Base-by-base conservation (phyloP, 805 yeast species). In the Zygotorulaspora sp. region DNA sequence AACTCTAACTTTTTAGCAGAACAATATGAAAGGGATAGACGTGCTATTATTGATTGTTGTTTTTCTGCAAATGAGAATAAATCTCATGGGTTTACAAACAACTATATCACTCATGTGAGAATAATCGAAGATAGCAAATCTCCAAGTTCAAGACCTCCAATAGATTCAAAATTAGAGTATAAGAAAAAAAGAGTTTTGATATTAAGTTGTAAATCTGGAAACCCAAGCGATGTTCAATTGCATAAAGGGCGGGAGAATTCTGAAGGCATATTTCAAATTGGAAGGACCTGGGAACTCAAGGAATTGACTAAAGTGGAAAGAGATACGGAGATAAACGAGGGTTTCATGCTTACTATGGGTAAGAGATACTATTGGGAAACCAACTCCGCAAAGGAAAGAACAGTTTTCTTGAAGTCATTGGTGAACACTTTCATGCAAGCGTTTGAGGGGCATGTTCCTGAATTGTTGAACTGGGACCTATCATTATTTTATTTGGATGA, bases 361-460 rank as follows among this genome's bases (percentile, higher is more conserved):
- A 89, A 88, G 55, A 77, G 72, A 31, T 90, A 89, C 59, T 89
- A 79, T 62, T 89, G 97, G 97, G 79, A 73, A 45, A 78, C 85
- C 1, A 66, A 70, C 38, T 61, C 77, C 0, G 65, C 78, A 1
- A 70, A 71, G 38, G 87, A 78, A 47, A 70, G 81, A 43, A 68
- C 72, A 7, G 78, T 74, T 2, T 81, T 82, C 61, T 63, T 77
- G 13, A 70, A 71, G 6, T 68, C 76, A 6, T 44, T 80, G 5
- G 55, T 79, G 6, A 71, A 74, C 33, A 67, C 75, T 19, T 80
- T 65, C 51, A 68, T 73, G 44, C 74, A 72, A 47, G 76, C 75
- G 40, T 75, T 76, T 15, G 68, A 69, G 30, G 83, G 83, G 0
- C 65, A 66, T 23, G 58, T 75, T 4, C 86, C 86, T 0, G 63